Conservation (phyloP, 2,329 filamentous ascomycete genomes). For the Aspergillus latus region DNA sequence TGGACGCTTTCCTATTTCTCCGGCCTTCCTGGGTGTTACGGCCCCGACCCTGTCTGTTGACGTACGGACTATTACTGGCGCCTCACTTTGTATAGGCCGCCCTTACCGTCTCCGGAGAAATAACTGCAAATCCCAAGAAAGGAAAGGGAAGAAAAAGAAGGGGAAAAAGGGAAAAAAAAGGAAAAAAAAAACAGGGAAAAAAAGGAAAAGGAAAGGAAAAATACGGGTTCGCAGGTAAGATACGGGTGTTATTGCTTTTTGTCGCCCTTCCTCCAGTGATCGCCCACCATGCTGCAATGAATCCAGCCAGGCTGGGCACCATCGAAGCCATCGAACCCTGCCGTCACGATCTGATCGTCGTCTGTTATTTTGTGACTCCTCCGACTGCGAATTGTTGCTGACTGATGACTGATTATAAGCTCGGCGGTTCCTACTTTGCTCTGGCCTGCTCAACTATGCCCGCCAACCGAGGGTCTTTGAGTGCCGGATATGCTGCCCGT, state of each 20-base stretch:
- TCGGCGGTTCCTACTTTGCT: slow-evolving; percentile 28
- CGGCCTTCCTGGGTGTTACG: not conserved
- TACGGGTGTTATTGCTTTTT: slow-evolving; percentile 19
- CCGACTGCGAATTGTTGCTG: slow-evolving; percentile 36
- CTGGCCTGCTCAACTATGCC: slow-evolving; percentile 26
- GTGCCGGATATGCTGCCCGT: slow-evolving; percentile 29
- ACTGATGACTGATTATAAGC: slow-evolving; percentile 36
- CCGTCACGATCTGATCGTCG: slow-evolving; percentile 41
- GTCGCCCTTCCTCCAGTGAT: slow-evolving; percentile 35
- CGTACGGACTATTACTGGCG: slow-evolving; percentile 19
- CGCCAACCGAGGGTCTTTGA: slow-evolving; percentile 16
- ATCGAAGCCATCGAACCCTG: slow-evolving; percentile 39
- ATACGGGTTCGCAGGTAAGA: slow-evolving; percentile 21
- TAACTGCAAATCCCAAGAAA: not conserved
- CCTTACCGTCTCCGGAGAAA: slow-evolving; percentile 26
- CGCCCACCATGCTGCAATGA: slow-evolving; percentile 40
- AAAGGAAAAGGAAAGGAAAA: slow-evolving; percentile 12
- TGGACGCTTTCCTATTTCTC: slow-evolving; percentile 1
- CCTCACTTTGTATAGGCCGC: slow-evolving; percentile 22
- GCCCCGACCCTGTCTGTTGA: not conserved
- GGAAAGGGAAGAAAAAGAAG: no score
- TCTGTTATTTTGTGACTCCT: slow-evolving; percentile 40
- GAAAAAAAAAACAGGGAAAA: no score
- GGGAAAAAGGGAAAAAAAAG: no score
- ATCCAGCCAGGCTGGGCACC: slow-evolving; percentile 33